Evolutionary conservation across 139 green algal species (phyloP), one percentile per base, ranked within the genome.

Genomic region (Coccomyxa sp.): DNA sequence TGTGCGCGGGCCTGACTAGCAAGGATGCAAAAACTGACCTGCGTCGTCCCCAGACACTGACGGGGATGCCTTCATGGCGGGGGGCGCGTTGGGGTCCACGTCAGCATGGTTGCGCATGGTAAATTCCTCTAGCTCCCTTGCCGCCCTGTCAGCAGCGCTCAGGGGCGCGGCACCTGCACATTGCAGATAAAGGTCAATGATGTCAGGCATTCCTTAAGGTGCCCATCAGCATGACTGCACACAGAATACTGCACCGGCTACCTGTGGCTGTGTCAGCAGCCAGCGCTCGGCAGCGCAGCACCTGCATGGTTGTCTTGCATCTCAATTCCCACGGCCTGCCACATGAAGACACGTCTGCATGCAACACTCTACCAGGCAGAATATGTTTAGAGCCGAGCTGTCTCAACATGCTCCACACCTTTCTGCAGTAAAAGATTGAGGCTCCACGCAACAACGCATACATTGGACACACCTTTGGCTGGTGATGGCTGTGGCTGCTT

Each of bases 51-150:
- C 80, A 58, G 85, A 90, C 2, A 81, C 73, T 3, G 80, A 87
- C 0, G 89, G 89, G 7, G 85, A 89, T 0, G 74, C 64, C 81
- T 92, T 92, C 75, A 91, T 78, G 24, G 82, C 78, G 7, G 82
- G 76, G 31, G 83, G 81, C 10, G 78, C 87, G 4, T 84, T 69
- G 4, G 82, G 83, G 69, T 86, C 79, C 35, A 80, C 81, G 0
- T 73, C 80, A 40, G 55, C 35, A 29, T 55, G 29, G 58, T 16
- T 22, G 44, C 35, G 54, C 72, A 71, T 12, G 10, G 5, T n/a
- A 35, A 74, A 77, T 6, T 68, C 71, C n/a, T 55, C 71, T 24
- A 73, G 36, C 50, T 82, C 78, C 27, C 35, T 70, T 18, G 50
- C 69, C 27, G 70, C 78, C 1, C 70, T 44, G n/a, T 81, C 77